Evolutionary conservation across 805 yeast species (phyloP), one percentile per base, ranked within the genome.

Genomic region (Hemisphaericaspora nanyangensis): DNA sequence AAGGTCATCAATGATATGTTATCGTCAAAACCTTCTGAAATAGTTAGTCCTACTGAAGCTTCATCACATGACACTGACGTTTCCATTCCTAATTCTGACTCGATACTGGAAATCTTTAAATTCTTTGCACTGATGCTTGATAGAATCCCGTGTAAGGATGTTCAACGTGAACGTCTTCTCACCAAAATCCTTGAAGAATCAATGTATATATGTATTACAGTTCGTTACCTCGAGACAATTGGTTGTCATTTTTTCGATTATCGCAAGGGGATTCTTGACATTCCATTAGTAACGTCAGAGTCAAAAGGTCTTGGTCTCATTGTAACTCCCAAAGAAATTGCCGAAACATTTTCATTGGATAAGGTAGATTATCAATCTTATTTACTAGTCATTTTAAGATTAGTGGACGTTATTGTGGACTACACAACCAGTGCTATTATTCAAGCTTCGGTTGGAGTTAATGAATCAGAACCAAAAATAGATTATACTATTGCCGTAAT

Each of bases 351-450:
- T 12, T 36, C 29, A 4, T 24, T 37, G 11, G 29, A 39, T 11
- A 31, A 34, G 26, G 15, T 47, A 4, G 54, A 54, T 37, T 56
- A 54, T 44, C 45, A 45, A 16, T 44, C 45, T 40, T 60, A 57
- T 42, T 40, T 55, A 17, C 32, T 55, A 22, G 49, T 54, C 7
- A 40, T 56, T 29, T 48, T 60, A 40, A 43, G 48, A 17, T 37
- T 53, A 17, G 46, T 49, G 11, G 63, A 58, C 10, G 31, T 37
- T 10, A 46, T 58, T 13, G 58, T 54, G 12, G 60, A 55, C 18
- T 59, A 52, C 29, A 51, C 63, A 20, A 51, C 55, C 17, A 51
- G 46, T 31, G 34, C 50, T 6, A 51, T 56, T 26, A 58, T 59
- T 27, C 46, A 44, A 29, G 41, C 48, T 11, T 49, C 58, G 5